Conservation (phyloP, 768 basidiomycete genomes). For the Termitomyces sp. region DNA sequence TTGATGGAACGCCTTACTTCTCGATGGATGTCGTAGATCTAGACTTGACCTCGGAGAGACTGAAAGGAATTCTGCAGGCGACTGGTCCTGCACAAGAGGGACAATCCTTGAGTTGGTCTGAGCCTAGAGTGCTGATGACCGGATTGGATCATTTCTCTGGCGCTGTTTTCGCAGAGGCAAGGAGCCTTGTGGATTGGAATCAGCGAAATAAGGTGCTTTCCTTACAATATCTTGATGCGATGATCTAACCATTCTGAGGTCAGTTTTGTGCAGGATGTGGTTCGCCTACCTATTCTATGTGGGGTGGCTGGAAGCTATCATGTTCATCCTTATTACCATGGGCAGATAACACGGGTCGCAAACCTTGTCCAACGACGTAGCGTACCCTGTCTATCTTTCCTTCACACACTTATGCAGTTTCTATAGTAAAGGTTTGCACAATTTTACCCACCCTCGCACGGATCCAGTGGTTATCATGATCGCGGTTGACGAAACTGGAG, state of each 20-base stretch:
- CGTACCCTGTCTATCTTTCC: neutral
- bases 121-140: slow-evolving; percentile 54
- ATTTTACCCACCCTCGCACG: slow-evolving; percentile 78
- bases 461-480: slow-evolving; percentile 92
- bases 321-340: slow-evolving; percentile 76
- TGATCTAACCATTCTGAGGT: neutral
- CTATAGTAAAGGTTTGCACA: slow-evolving; percentile 75
- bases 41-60: slow-evolving; percentile 23
- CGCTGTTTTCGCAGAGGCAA: slow-evolving; percentile 69
- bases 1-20: slow-evolving; percentile 84
- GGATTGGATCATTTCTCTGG: slow-evolving; percentile 60
- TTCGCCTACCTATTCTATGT: slow-evolving; percentile 71
- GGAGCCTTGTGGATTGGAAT: slow-evolving; percentile 93
- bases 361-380: slow-evolving; percentile 70
- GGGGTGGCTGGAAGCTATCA: slow-evolving; percentile 94
- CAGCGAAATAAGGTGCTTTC: slow-evolving; percentile 67
- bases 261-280: slow-evolving; percentile 92
- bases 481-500: slow-evolving; percentile 70
- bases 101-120: slow-evolving; percentile 48
- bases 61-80: slow-evolving; percentile 34
- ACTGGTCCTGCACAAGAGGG: slow-evolving; percentile 33
- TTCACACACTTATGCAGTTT: slow-evolving; percentile 5
- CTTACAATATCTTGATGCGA: neutral
- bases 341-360: slow-evolving; percentile 54
- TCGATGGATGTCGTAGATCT: slow-evolving; percentile 66